Evolutionary conservation across 768 basidiomycete species (phyloP), one percentile per base, ranked within the genome.

Genomic region (Leccinum variicolor): DNA sequence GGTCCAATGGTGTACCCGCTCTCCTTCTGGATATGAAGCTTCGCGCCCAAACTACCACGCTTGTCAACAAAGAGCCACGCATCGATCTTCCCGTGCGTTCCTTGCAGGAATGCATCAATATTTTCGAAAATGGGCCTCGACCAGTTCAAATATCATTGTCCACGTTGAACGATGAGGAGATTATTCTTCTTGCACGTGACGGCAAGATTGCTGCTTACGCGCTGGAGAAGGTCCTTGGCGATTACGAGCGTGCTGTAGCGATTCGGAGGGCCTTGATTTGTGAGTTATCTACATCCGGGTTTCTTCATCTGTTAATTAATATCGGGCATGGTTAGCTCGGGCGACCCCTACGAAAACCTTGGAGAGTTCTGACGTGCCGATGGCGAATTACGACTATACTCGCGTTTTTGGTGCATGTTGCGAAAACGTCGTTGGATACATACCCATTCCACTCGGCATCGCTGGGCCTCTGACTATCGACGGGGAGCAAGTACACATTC

Each of bases 361-460:
- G 28, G 97, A 98, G 70, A 60, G 72, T 10, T 94, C 92, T 0
- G 85, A 89, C 23, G 78, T 98, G 10, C 97, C 97, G 0, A 84
- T 87, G 79, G 68, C 81, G 21, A 76, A 87, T 70, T 99, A 97
- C 73, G 95, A 98, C 73, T 99, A 98, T 76, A 86, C 89, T 39
- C 85, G 90, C 10, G 94, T 99, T 31, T 81, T 94, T 53, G 96
- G 95, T 57, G 94, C 96, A 10, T 99, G 96, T 76, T 99, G 97
- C 75, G 97, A 99, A 76, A 98, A 99, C 72, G 97, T 99, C 52
- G 84, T 98, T 50, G 97, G 97, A 31, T 99, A 92, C 72, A 93
- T 98, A 72, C 97, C 96, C 43, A 74, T 99, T 36, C 97, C 97
- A 0, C 86, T 98, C 52, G 97, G 97, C 64, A 89, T 98, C 59